Evolutionary conservation across 345 rosid genomes (phyloP).

Genomic region (Camelina neglecta): DNA sequence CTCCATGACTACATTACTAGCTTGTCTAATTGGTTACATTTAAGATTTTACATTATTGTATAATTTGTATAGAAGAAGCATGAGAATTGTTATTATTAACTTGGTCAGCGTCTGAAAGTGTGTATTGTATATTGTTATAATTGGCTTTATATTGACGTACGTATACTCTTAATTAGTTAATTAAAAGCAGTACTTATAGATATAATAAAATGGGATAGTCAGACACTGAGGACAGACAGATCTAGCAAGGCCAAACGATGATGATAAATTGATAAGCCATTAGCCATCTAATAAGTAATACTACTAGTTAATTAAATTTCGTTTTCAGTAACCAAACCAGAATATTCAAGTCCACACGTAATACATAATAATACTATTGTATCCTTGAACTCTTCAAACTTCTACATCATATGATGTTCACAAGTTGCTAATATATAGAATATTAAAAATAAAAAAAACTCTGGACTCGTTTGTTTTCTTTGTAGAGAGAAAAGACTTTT

Average conservation of each 20-base stretch:
- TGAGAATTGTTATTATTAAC: conserved; percentile 11
- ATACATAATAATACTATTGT: conserved; percentile 16
- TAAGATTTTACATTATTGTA: background rate
- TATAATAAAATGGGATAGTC: conserved; percentile 22
- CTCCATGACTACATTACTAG: conserved; percentile 22
- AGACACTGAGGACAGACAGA: conserved; percentile 32
- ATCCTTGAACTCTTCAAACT: conserved; percentile 32
- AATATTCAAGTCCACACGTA: conserved; percentile 42
- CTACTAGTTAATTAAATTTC: background rate
- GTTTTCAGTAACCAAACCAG: conserved; percentile 40
- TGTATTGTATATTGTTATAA: background rate
- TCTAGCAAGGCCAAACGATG: conserved; percentile 36
- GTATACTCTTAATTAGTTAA: background rate
- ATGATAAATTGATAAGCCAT: background rate
- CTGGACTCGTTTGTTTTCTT: background rate
- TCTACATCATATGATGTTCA: conserved; percentile 31
- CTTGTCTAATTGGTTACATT: background rate
- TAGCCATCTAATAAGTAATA: background rate
- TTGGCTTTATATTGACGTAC: conserved; percentile 2
- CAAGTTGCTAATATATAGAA: conserved; percentile 30
- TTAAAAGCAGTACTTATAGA: background rate
- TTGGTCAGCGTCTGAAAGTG: conserved; percentile 26
- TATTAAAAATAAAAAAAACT: background rate
- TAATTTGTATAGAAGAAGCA: background rate
- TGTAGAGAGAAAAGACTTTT: background rate